Evolutionary conservation across 1,139 yeast genomes (phyloP).

Genomic region (Candida freyschussii): DNA sequence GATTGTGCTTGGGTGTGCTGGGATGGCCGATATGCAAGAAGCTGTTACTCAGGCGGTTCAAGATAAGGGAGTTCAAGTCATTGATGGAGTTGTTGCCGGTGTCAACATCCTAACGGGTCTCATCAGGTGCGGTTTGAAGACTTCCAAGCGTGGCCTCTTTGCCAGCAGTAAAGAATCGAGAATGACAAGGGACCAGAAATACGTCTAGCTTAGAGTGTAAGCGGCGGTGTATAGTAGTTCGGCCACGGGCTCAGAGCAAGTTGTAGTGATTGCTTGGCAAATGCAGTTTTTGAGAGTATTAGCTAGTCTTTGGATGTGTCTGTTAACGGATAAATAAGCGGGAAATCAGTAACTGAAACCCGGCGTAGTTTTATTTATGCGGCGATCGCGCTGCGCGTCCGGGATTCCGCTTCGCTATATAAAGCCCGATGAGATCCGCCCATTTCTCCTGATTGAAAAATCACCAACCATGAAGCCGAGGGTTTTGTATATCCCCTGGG

Average conservation of each 20-base stretch:
- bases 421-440: slow-evolving; percentile 1
- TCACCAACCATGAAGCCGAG: slow-evolving; percentile 23
- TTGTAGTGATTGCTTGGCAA: too few relatives aligned
- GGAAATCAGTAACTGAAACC: too few relatives aligned
- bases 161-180: slow-evolving; percentile 18
- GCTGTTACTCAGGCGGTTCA: slow-evolving; percentile 28
- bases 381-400: too few relatives aligned
- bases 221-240: too few relatives aligned
- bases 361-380: too few relatives aligned
- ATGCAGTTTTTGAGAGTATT: too few relatives aligned
- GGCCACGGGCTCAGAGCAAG: too few relatives aligned
- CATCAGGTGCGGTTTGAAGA: slow-evolving; percentile 19
- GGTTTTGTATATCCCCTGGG: slow-evolving; percentile 35
- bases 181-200: slow-evolving; percentile 17
- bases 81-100: slow-evolving; percentile 23
- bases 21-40: slow-evolving; percentile 32
- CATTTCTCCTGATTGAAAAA: background rate
- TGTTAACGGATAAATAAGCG: too few relatives aligned
- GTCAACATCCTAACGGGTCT: slow-evolving; percentile 18
- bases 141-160: slow-evolving; percentile 17
- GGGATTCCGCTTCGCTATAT: too few relatives aligned
- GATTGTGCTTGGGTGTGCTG: slow-evolving; percentile 32
- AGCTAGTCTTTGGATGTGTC: too few relatives aligned
- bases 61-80: slow-evolving; percentile 17
- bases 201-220: slow-evolving; percentile 9